These are phyloP conservation scores for Epichloe coenophiala DNA, from an alignment of 2,329 filamentous ascomycete species.

Conservation along the genomic window DNA sequence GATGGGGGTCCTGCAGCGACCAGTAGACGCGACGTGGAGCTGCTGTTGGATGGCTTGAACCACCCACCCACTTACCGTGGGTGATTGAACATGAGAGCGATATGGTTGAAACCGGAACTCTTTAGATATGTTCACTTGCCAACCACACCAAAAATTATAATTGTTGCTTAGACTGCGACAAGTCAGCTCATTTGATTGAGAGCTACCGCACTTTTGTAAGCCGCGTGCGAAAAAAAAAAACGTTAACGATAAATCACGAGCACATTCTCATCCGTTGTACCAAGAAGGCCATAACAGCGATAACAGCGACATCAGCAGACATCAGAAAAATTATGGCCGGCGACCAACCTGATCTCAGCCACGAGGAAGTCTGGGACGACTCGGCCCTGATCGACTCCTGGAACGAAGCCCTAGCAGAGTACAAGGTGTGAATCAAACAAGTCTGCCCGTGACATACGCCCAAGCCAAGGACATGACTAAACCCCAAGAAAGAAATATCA, in stretches of 20 bases:
- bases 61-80: not conserved
- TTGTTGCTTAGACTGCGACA: too few species aligned
- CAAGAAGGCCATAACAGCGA: too few species aligned
- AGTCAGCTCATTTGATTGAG: too few species aligned
- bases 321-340: conserved; percentile 19
- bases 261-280: too few species aligned
- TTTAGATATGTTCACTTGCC: too few species aligned
- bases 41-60: not conserved
- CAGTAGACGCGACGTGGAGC: not conserved
- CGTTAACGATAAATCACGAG: too few species aligned
- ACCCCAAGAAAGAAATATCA: conserved; percentile 54
- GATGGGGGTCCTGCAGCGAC: not conserved
- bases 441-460: not conserved
- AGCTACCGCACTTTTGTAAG: too few species aligned
- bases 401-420: conserved; percentile 74
- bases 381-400: conserved; percentile 67
- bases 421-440: conserved; percentile 47
- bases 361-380: conserved; percentile 79
- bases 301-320: too few species aligned
- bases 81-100: not conserved
- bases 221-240: too few species aligned
- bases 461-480: not conserved
- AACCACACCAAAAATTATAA: too few species aligned
- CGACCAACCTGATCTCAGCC: conserved; percentile 34
- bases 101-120: not conserved